Percentiles rank a stretch among this genome's conserved stretches.
These are phyloP conservation scores for Hymenoscyphus fructigenus DNA, from an alignment of 2,329 filamentous ascomycete species.

Conservation along the genomic window DNA sequence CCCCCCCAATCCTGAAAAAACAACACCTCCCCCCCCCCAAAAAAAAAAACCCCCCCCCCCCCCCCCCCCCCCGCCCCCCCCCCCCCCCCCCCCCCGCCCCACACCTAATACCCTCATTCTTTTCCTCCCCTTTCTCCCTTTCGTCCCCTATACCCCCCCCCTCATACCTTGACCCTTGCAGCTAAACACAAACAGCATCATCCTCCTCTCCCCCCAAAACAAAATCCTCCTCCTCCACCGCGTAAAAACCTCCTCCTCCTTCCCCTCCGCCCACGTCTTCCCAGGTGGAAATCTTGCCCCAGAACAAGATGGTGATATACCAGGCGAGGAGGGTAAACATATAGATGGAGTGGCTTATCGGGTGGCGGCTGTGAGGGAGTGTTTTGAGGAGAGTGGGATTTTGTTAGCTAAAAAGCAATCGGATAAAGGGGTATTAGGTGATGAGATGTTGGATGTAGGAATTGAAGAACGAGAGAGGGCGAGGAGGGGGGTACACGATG, in stretches of 20 bases:
- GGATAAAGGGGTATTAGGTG: slow-evolving; percentile 43
- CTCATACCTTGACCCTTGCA: slow-evolving; percentile 5
- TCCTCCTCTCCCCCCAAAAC: slow-evolving; percentile 83
- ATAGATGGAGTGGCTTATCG: slow-evolving; percentile 72
- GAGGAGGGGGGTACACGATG: slow-evolving; percentile 66
- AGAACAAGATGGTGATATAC: slow-evolving; percentile 68
- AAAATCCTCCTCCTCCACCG: slow-evolving; percentile 86
- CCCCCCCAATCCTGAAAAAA: no score
- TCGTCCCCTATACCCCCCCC: background rate
- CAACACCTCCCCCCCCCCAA: no score
- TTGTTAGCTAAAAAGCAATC: slow-evolving; percentile 53
- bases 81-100: background rate
- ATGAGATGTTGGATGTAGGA: slow-evolving; percentile 59
- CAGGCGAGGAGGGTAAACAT: slow-evolving; percentile 56
- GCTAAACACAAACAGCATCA: slow-evolving; percentile 53
- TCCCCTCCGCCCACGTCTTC: slow-evolving; percentile 92
- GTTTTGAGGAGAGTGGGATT: slow-evolving; percentile 93
- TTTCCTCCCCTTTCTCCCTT: background rate
- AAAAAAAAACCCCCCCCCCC: no score
- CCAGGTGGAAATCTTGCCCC: slow-evolving; percentile 82
- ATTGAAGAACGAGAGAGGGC: slow-evolving; percentile 62
- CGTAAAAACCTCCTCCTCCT: slow-evolving; percentile 77
- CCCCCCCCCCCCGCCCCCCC: no score
- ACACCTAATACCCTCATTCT: no score
- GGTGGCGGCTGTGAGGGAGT: slow-evolving; percentile 83